Evolutionary conservation across 495 filamentous ascomycete species (phyloP).

Genomic region (Letharia columbiana): DNA sequence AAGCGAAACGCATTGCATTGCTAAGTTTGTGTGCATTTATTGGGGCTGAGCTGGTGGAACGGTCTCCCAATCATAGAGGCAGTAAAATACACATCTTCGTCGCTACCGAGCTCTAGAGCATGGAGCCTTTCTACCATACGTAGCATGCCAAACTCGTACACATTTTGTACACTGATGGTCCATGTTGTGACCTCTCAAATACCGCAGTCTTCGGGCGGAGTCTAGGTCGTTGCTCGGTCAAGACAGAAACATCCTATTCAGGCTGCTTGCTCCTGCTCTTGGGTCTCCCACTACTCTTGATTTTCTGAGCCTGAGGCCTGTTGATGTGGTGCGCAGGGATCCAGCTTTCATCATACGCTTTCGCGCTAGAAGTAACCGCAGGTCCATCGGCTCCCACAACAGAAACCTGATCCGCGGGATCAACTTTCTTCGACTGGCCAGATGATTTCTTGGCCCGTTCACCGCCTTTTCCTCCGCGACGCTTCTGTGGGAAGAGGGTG

Average conservation of each 20-base stretch:
- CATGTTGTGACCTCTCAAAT: not conserved
- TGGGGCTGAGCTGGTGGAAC: not conserved
- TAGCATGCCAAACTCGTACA: not conserved
- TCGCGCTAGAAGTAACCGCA: constrained; percentile 55
- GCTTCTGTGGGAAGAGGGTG: constrained; percentile 90
- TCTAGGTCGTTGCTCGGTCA: not conserved
- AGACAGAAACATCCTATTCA: constrained; percentile 4
- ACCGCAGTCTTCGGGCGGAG: not conserved
- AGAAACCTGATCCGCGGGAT: constrained; percentile 48
- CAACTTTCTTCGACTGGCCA: constrained; percentile 55
- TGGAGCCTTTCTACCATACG: not conserved
- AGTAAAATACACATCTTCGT: not conserved
- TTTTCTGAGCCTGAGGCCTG: constrained; percentile 68
- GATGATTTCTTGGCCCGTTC: constrained; percentile 50
- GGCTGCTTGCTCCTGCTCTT: constrained; percentile 30
- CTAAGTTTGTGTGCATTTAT: not conserved
- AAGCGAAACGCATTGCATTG: not conserved
- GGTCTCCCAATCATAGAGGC: not conserved
- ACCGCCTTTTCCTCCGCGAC: constrained; percentile 54
- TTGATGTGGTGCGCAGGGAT: constrained; percentile 89
- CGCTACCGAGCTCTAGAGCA: not conserved
- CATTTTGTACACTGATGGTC: not conserved
- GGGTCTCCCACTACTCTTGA: constrained; percentile 64
- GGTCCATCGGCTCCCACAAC: constrained; percentile 63
- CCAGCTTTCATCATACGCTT: constrained; percentile 91